phyloP scores from a whole-genome alignment of 257 asterid genomes.

The Leptodermis oblonga region DNA sequence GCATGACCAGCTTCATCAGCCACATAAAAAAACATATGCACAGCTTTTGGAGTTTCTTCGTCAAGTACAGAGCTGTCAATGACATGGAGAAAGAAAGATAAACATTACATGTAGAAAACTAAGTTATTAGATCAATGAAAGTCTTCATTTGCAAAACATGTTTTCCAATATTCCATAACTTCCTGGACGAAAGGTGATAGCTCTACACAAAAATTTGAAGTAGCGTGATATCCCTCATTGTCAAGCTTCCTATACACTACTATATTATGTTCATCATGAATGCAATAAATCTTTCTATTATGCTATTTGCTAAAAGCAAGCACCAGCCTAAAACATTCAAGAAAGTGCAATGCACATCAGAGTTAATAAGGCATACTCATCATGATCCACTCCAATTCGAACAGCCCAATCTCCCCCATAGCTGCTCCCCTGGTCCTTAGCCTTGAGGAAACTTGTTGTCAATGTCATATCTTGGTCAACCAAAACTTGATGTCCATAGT shows the following conservation, averaged over 20 bases:
- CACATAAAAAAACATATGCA: slow-evolving; percentile 88
- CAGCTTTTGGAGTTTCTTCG: slow-evolving; percentile 46
- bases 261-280: not conserved
- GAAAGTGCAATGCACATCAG: slow-evolving; percentile 21
- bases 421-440: slow-evolving; percentile 70
- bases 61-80: slow-evolving; percentile 34
- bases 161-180: not conserved
- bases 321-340: slow-evolving; percentile 2
- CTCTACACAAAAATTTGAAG: not conserved
- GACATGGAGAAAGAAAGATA: not conserved
- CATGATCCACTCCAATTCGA: slow-evolving; percentile 61
- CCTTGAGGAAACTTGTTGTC: slow-evolving; percentile 81
- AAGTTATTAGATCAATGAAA: not conserved
- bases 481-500: slow-evolving; percentile 83
- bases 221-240: not conserved
- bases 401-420: slow-evolving; percentile 99
- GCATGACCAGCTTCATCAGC: slow-evolving; percentile 83
- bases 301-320: slow-evolving; percentile 3
- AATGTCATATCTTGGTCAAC: slow-evolving; percentile 67
- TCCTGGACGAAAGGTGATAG: not conserved
- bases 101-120: not conserved
- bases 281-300: slow-evolving; percentile 1
- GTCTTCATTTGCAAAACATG: not conserved
- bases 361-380: slow-evolving; percentile 47
- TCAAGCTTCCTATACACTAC: not conserved